Percentiles rank a stretch among this genome's conserved stretches.
phyloP scores from a whole-genome alignment of 345 rosid species.

The Microthlaspi erraticum region DNA sequence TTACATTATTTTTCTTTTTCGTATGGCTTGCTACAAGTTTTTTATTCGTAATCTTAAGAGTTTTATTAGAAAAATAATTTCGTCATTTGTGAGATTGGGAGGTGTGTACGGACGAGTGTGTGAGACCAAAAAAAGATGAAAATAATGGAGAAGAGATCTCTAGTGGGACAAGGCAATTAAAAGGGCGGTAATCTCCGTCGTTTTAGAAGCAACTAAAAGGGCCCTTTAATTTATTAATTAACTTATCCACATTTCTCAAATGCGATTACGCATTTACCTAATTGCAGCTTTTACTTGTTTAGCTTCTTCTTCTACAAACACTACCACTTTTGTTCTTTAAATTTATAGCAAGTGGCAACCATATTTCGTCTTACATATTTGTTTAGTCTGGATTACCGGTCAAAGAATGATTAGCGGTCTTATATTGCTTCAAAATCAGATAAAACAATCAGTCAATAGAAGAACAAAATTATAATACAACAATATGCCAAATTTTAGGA shows the following conservation, averaged over 20 bases:
- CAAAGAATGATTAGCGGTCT: not conserved
- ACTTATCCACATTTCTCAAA: conserved; percentile 18
- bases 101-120: conserved; percentile 36
- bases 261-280: conserved; percentile 26
- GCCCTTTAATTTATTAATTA: not conserved
- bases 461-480: not conserved
- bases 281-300: conserved; percentile 33
- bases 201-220: conserved; percentile 35
- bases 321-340: conserved; percentile 24
- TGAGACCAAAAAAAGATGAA: not conserved
- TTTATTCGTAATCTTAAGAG: not conserved
- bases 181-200: conserved; percentile 22
- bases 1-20: not conserved
- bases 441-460: not conserved
- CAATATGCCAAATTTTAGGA: conserved; percentile 2
- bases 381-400: conserved; percentile 5
- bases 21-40: not conserved
- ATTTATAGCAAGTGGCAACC: conserved; percentile 12
- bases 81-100: conserved; percentile 20
- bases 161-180: conserved; percentile 32
- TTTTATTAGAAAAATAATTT: not conserved
- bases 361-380: not conserved
- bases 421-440: not conserved
- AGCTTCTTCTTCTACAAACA: conserved; percentile 19
- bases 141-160: conserved; percentile 28